Base-by-base conservation (phyloP, 2,329 filamentous ascomycete species). In the Aureobasidium sp. region DNA sequence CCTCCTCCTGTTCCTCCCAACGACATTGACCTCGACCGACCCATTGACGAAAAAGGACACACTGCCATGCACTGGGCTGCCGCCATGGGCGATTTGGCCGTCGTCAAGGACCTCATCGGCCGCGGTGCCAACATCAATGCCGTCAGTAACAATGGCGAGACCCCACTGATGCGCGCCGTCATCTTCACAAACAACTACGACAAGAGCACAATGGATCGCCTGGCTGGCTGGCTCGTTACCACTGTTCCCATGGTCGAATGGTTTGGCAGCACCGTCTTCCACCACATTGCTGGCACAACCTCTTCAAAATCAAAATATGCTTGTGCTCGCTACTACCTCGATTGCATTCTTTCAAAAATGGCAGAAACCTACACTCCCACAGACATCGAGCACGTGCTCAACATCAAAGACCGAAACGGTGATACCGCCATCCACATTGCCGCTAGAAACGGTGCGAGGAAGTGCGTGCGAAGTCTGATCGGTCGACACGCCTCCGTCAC, bases 171-270 rank as follows among this genome's bases (percentile, higher is more conserved):
- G 84, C 87, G 92, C 45, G 89, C 90, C 6, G 92, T 97, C 60
- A 84, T 95, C 70, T 99, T 97, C 73, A 97, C 93, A 47, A 99
- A 99, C 73, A 96, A 94, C 71, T 94, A 87, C 72, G 94, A 97
- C 72, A 95, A 94, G 75, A 84, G 90, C 66, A 92, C 90, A 0
- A 96, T 97, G 75, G 88, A 90, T 0, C 82, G 82, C 23, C 85
- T 99, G 60, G 84, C 96, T 67, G 88, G 88, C 65, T 84, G 96
- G 64, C 81, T 99, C 4, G 85, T 92, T 55, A 84, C 87, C 38
- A 96, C 93, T 0, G 85, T 96, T 40, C 86, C 87, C 57, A 84
- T 84, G 62, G 82, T 88, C 23, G 94, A 99, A 70, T 85, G 84
- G 72, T 86, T 86, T 54, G 88, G 90, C 13, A 88, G 87, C 63